Percentiles rank a stretch among this genome's conserved stretches.
phyloP scores from a whole-genome alignment of 164 flowering plant species.

The Stephania yunnanensis region DNA sequence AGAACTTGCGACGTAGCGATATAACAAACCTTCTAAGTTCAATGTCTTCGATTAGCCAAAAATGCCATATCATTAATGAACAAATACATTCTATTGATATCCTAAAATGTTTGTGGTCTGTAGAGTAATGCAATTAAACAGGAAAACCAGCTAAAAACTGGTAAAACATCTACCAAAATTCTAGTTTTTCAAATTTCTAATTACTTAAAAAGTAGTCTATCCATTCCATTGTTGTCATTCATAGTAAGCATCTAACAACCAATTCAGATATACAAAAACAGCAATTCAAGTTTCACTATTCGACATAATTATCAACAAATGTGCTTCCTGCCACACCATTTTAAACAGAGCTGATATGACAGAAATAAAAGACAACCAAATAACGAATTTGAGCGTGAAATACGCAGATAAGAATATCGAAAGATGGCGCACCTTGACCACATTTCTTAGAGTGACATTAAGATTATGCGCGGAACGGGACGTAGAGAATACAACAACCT shows the following conservation, averaged over 20 bases:
- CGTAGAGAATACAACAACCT: constrained; percentile 60
- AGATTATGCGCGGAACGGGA: constrained; percentile 41
- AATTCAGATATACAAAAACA: not conserved
- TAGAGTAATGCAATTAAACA: not conserved
- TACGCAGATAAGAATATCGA: not conserved
- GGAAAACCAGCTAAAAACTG: not conserved
- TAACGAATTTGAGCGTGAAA: not conserved
- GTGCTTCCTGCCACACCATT: not conserved
- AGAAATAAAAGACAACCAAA: not conserved
- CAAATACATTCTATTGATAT: not conserved
- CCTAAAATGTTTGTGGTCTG: not conserved
- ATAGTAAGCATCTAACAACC: not conserved
- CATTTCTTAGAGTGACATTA: constrained; percentile 50
- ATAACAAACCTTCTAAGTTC: not conserved
- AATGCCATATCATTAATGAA: not conserved
- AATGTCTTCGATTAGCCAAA: not conserved
- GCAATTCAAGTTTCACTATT: not conserved
- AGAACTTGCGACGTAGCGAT: not conserved
- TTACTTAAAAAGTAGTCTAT: not conserved
- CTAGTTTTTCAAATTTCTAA: not conserved
- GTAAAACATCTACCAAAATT: not conserved
- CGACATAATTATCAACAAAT: not conserved
- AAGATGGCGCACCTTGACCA: constrained; percentile 46
- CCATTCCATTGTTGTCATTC: not conserved
- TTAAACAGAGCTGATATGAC: not conserved